Evolutionary conservation across 2,329 filamentous ascomycete genomes (phyloP), one percentile per base, ranked within the genome.

Genomic region (Colletotrichum incanum): DNA sequence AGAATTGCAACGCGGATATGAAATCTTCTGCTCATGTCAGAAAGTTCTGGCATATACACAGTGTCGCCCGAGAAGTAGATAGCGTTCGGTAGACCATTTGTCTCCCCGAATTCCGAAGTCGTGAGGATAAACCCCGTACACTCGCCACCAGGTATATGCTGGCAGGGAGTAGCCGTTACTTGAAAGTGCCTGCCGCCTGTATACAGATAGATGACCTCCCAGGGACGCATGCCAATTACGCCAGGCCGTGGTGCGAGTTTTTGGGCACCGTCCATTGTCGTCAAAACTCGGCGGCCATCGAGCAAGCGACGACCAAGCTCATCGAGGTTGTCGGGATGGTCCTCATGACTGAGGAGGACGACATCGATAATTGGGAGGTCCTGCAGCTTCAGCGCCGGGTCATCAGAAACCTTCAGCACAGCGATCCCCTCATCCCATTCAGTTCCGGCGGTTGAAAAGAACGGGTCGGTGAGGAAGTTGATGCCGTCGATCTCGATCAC

Each of bases 321-420:
- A 43, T 88, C 86, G 2, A 88, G 80, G 71, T 88, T 87, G 72
- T 88, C 86, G 0, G 79, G 78, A 68, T 87, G 86, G 75, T 87
- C 84, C 75, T 87, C 86, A 70, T 88, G 86, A 75, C 83, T 86
- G 14, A 87, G 79, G 0, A 87, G 79, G 5, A 88, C 78, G 23
- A 82, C 86, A 56, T 87, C 85, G 71, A 87, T 85, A 18, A 77
- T 77, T 0, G 86, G 86, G 0, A 87, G 79, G 1, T 84, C 66
- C 1, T 80, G 73, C 0, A 87, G 76, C 0, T 74, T 66, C 0
- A 86, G 74, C 5, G 82, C 83, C 0, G 85, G 83, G 1, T 74
- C 69, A 43, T 81, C 77, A 20, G 76, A 74, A 23, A 31, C n/a
- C 8, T 41, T 43, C 4, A 39, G 37, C 5, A 76, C 39, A 0